These are phyloP conservation scores for Lasiodiplodia sp. DNA, from an alignment of 2,329 filamentous ascomycete species.

Conservation along the genomic window DNA sequence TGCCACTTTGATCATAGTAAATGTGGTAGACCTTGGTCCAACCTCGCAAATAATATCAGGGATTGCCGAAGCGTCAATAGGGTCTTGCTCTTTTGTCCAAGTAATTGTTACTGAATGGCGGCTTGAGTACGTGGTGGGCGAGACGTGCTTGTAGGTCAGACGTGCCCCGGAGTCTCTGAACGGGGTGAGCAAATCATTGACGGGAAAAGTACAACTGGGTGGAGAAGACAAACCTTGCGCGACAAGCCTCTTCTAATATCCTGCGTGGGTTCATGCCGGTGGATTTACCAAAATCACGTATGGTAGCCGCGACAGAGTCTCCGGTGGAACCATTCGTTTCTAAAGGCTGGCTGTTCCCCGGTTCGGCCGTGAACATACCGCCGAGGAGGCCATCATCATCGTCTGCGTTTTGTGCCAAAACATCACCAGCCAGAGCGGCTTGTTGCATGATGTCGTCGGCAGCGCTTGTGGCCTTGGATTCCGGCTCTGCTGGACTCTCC, in stretches of 20 bases:
- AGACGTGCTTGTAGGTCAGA: constrained; percentile 73
- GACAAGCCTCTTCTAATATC: constrained; percentile 86
- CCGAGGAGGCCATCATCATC: constrained; percentile 64
- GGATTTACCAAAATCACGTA: constrained; percentile 86
- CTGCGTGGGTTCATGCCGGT: constrained; percentile 77
- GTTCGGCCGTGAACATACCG: constrained; percentile 62
- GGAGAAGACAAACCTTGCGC: constrained; percentile 65
- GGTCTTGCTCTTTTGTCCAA: constrained; percentile 79
- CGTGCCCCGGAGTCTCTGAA: constrained; percentile 73
- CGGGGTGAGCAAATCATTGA: constrained; percentile 25
- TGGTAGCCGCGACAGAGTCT: constrained; percentile 62
- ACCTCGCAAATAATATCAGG: constrained; percentile 53
- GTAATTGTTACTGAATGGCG: constrained; percentile 76
- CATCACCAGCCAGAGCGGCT: constrained; percentile 51
- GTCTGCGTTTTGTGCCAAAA: constrained; percentile 51
- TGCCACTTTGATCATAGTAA: constrained; percentile 78
- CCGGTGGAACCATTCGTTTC: constrained; percentile 32
- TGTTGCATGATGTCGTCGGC: constrained; percentile 60
- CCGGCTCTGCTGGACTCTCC: not conserved
- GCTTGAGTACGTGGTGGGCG: constrained; percentile 76
- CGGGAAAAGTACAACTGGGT: not conserved
- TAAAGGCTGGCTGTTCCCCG: constrained; percentile 52
- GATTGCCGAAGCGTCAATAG: constrained; percentile 52
- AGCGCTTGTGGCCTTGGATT: not conserved
- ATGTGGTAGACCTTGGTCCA: constrained; percentile 58